Conservation (phyloP, 2,329 filamentous ascomycete species). For the Aspergillus terreus region DNA sequence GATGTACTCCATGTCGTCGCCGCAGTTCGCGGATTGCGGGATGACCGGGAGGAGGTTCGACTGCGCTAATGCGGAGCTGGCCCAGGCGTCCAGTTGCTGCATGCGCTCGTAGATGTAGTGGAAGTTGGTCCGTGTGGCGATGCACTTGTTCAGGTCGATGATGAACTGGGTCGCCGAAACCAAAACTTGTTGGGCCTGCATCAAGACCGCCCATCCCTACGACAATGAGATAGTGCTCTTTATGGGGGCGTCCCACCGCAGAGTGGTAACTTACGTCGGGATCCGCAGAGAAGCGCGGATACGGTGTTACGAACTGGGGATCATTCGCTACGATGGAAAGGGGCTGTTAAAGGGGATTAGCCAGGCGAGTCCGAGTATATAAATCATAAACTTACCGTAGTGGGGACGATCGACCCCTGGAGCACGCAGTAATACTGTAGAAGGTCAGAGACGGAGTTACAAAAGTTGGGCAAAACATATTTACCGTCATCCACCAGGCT, state of each 20-base stretch:
- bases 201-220: conserved; percentile 42
- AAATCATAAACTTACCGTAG: conserved; percentile 29
- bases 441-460: neutral
- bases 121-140: conserved; percentile 33
- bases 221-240: neutral
- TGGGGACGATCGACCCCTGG: conserved; percentile 44
- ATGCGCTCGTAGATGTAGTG: conserved; percentile 39
- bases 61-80: conserved; percentile 32
- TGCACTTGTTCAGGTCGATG: conserved; percentile 37
- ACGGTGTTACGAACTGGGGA: conserved; percentile 41
- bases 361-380: neutral
- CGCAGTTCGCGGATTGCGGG: conserved; percentile 20
- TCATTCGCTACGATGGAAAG: conserved; percentile 43
- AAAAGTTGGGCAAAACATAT: conserved; percentile 2
- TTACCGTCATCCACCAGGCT: conserved; percentile 49
- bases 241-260: neutral
- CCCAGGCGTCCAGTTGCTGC: conserved; percentile 41
- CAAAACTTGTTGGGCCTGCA: conserved; percentile 42
- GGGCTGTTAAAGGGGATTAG: conserved; percentile 26
- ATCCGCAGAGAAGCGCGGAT: conserved; percentile 38
- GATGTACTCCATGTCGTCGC: conserved; percentile 30
- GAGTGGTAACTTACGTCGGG: conserved; percentile 30
- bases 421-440: conserved; percentile 42
- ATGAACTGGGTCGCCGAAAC: conserved; percentile 41
- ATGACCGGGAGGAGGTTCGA: conserved; percentile 27